Base-by-base conservation (phyloP, 1,284 basidiomycete genomes). In the Sporisorium reilianum region DNA sequence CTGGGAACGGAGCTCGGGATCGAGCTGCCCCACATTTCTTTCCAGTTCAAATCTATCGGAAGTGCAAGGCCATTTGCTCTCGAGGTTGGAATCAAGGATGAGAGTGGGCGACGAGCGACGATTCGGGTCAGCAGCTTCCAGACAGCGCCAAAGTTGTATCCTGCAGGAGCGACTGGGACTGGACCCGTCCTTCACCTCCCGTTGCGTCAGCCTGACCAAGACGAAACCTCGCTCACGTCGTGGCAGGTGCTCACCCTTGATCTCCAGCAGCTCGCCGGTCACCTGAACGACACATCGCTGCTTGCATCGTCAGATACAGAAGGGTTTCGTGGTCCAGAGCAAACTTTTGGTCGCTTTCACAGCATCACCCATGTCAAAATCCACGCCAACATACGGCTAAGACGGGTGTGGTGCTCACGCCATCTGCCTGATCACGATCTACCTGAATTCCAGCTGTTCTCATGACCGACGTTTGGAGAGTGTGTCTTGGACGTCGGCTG, bases 101-200 rank as follows among this genome's bases (percentile, higher is more conserved):
- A 87, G 49, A 80, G 84, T 7, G 90, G 90, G 7, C 86, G 88
- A 67, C 86, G 87, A 64, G 93, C 92, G 0, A 84, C 89, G 34
- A 81, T 94, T 25, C 87, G 92, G 26, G 88, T 90, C 65, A 93
- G 92, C 23, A 93, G 91, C 14, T 94, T 93, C 80, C 92, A 93
- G 90, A 92, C 92, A 81, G 84, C 84, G 66, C 63, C 40, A 34
- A 49, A 65, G 62, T 28, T 65, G 23, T 48, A 51, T n/a, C n/a
- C 55, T 7, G 25, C 30, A 11, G n/a, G 58, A 51, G 42, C 54
- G 41, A 23, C 18, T 88, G 18, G 22, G 11, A 14, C 23, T 5
- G 16, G 18, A 9, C 28, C 53, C 10, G 8, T 53, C 0, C 53
- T 69, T 14, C 60, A 59, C 36, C 56, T 64, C 11, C 61, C 61